Conservation (phyloP, 2,329 filamentous ascomycete species). For the Calycina marina region DNA sequence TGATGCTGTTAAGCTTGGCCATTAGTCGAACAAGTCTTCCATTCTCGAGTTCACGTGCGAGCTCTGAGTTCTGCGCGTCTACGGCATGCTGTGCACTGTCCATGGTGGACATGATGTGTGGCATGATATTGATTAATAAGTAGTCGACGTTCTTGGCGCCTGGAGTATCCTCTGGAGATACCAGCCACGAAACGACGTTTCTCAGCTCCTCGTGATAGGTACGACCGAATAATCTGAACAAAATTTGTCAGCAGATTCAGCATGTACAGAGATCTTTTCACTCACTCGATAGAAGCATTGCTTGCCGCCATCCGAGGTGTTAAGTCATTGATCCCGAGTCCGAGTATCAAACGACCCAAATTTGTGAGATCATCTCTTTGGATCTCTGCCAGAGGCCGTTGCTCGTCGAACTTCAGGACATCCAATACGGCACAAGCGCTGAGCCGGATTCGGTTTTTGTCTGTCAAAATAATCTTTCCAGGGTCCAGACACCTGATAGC, state of each 20-base stretch:
- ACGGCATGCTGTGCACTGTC: conserved; percentile 67
- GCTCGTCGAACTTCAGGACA: conserved; percentile 67
- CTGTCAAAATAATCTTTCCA: conserved; percentile 79
- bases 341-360: conserved; percentile 74
- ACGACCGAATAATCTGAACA: conserved; percentile 44
- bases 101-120: conserved; percentile 59
- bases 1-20: conserved; percentile 74
- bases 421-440: conserved; percentile 83
- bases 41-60: conserved; percentile 79
- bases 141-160: conserved; percentile 61
- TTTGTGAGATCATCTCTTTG: conserved; percentile 80
- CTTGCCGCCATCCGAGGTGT: conserved; percentile 40
- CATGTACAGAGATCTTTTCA: not conserved
- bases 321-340: conserved; percentile 56
- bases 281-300: conserved; percentile 50
- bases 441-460: conserved; percentile 77
- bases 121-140: conserved; percentile 64
- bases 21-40: conserved; percentile 66
- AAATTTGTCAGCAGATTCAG: not conserved
- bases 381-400: conserved; percentile 54
- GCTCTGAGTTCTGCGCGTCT: conserved; percentile 57
- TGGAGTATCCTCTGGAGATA: conserved; percentile 44
- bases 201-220: conserved; percentile 67
- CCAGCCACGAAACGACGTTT: conserved; percentile 69
- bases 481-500: conserved; percentile 77